phyloP scores from a whole-genome alignment of 805 yeast genomes.

The Saccharomycopsis guyanensis region DNA sequence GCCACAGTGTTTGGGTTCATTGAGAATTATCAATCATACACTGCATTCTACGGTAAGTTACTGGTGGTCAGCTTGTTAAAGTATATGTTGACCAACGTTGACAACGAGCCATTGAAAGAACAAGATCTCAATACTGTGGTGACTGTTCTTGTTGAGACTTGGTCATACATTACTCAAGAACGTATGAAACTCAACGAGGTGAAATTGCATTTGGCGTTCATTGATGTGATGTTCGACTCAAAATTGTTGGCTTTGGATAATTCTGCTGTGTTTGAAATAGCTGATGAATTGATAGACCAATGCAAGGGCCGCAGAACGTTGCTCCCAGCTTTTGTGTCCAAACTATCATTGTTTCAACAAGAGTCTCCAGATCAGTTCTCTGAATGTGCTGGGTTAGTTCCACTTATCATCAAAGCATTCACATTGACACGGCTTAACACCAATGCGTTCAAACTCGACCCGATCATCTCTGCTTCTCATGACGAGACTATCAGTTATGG shows the following conservation, averaged over 20 bases:
- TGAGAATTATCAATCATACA: slow-evolving; percentile 20
- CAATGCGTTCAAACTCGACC: slow-evolving; percentile 53
- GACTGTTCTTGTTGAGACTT: slow-evolving; percentile 36
- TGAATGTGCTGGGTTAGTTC: slow-evolving; percentile 41
- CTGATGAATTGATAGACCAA: slow-evolving; percentile 37
- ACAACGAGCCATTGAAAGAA: slow-evolving; percentile 2
- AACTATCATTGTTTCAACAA: slow-evolving; percentile 39
- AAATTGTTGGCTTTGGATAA: slow-evolving; percentile 31
- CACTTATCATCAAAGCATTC: slow-evolving; percentile 38
- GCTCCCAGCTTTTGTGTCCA: slow-evolving; percentile 48
- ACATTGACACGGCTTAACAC: slow-evolving; percentile 46
- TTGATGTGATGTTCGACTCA: slow-evolving; percentile 42
- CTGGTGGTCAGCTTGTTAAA: slow-evolving; percentile 22
- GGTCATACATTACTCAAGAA: slow-evolving; percentile 51
- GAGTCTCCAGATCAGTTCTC: slow-evolving; percentile 31
- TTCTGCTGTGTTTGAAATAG: slow-evolving; percentile 25
- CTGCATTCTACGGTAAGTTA: slow-evolving; percentile 25
- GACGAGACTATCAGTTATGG: slow-evolving; percentile 36
- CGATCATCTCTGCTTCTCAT: slow-evolving; percentile 43
- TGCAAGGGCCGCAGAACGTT: slow-evolving; percentile 61
- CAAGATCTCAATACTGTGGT: slow-evolving; percentile 24
- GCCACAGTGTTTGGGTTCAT: slow-evolving; percentile 18
- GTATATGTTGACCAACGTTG: slow-evolving; percentile 20
- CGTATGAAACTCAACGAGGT: slow-evolving; percentile 61
- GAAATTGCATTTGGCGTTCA: slow-evolving; percentile 49